These are phyloP conservation scores for Oryza glumipatula DNA, from an alignment of 176 grass and related monocot genomes.

Conservation along the genomic window DNA sequence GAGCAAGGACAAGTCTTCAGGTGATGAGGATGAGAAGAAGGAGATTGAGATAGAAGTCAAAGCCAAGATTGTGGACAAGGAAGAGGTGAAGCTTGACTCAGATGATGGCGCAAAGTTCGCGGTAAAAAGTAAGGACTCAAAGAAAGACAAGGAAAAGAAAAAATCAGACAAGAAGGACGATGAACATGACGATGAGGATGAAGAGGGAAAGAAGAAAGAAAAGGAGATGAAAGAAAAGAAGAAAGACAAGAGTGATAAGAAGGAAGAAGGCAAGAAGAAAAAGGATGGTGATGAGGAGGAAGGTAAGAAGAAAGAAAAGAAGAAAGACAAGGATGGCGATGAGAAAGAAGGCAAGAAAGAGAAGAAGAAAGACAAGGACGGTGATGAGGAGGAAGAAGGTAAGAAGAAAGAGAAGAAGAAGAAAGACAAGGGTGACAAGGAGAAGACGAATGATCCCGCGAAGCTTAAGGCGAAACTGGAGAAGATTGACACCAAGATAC, in stretches of 20 bases:
- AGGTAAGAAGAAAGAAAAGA: conserved; percentile 48
- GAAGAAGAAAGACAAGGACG: conserved; percentile 33
- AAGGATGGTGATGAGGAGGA: conserved; percentile 28
- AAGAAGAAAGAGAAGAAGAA: conserved; percentile 43
- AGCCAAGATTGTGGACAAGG: conserved; percentile 56
- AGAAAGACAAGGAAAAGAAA: conserved; percentile 40
- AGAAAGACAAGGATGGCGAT: conserved; percentile 46
- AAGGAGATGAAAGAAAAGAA: conserved; percentile 39
- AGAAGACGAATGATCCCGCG: conserved; percentile 34
- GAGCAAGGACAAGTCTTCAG: conserved; percentile 50
- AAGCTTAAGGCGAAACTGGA: conserved; percentile 64
- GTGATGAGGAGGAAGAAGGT: conserved; percentile 10
- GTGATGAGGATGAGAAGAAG: conserved; percentile 48
- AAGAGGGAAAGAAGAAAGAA: conserved; percentile 41
- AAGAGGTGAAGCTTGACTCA: conserved; percentile 43
- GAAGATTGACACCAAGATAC: conserved; percentile 56
- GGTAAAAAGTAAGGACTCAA: conserved; percentile 20
- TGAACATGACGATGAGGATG: not conserved
- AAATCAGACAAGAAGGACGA: conserved; percentile 30
- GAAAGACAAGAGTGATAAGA: conserved; percentile 39
- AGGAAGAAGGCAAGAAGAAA: conserved; percentile 39
- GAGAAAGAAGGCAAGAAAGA: conserved; percentile 34
- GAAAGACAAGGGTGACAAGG: conserved; percentile 43
- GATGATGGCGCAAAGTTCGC: conserved; percentile 15
- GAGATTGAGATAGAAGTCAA: conserved; percentile 57